Base-by-base conservation (phyloP, 352 stramenopile genomes). In the Phytophthora melonis region DNA sequence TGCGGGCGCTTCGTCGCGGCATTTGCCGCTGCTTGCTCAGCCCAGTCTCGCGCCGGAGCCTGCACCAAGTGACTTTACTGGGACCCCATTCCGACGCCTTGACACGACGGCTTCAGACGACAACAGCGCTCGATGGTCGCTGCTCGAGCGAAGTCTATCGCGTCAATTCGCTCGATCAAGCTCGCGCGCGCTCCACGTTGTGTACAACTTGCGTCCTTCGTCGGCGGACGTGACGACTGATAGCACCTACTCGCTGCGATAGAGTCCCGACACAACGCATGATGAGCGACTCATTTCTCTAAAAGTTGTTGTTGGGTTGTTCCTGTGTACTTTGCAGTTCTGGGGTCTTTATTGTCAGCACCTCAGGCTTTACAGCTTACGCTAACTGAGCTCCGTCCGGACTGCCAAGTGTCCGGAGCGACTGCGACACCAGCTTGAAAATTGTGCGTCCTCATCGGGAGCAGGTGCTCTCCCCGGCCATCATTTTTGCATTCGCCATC, bases 1-100 rank as follows among this genome's bases (percentile, higher is more conserved):
- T 30, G n/a, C 8, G 10, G n/a, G 45, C 7, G 14, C 13, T 53
- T 53, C 45, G 45, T 53, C 45, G 2, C 58, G 58, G 19, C 64
- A 69, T 58, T 61, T 77, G 14, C 64, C 70, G 11, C 52, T 77
- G 5, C 63, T 77, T 16, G 50, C 57, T 34, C 70, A 73, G 19
- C 73, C 70, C 8, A 72, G 63, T 9, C 57, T 69, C 10, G 64
- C 64, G 18, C 52, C 70, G 36, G 70, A 73, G 16, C 50, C 58
- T 23, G 58, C 49, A 65, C 39, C 70, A 21, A 77, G 58, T 62
- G 70, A 73, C 14, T 68, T 73, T 49, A 52, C 43, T 49, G 63
- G 34, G 18, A 59, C 64, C n/a, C 70, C 70, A 55, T 65, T 52
- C 39, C 39, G 53, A 61, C 53, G 52, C 11, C 52, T 65, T 50